phyloP scores from a whole-genome alignment of 2,329 filamentous ascomycete species.

The Scolecobasidium constrictum region DNA sequence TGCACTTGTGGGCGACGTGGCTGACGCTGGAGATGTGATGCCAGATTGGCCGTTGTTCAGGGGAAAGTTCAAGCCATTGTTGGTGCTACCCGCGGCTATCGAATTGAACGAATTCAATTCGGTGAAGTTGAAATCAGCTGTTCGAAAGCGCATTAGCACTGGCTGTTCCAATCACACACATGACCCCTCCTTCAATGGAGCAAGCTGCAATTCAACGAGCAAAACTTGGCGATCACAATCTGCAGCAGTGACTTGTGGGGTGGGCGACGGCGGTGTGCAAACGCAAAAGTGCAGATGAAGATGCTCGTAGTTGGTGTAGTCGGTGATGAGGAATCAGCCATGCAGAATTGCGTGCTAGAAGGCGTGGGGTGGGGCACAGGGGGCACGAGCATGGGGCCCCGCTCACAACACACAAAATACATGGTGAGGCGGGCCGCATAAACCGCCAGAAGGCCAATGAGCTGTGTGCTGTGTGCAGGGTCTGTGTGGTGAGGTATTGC shows the following conservation, averaged over 20 bases:
- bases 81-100: conserved; percentile 5
- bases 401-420: too few relatives aligned
- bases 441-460: not conserved
- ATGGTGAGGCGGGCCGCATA: not conserved
- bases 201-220: too few relatives aligned
- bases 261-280: too few relatives aligned
- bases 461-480: not conserved
- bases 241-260: not conserved
- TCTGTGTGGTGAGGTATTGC: not conserved
- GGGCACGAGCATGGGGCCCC: too few relatives aligned
- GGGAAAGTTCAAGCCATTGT: conserved; percentile 1
- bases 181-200: too few relatives aligned
- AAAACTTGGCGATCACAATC: too few relatives aligned
- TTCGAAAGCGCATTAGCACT: too few relatives aligned
- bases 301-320: too few relatives aligned
- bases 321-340: conserved; percentile 1
- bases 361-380: not conserved
- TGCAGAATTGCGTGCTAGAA: not conserved
- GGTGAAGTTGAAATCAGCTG: conserved; percentile 34
- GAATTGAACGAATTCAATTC: conserved; percentile 23
- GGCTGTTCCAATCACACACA: too few relatives aligned
- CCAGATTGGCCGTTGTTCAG: not conserved
- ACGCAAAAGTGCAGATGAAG: too few relatives aligned
- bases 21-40: conserved; percentile 13
- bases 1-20: conserved; percentile 16